Evolutionary conservation across 139 green algal species (phyloP).

Genomic region (Picochlorum sp.): DNA sequence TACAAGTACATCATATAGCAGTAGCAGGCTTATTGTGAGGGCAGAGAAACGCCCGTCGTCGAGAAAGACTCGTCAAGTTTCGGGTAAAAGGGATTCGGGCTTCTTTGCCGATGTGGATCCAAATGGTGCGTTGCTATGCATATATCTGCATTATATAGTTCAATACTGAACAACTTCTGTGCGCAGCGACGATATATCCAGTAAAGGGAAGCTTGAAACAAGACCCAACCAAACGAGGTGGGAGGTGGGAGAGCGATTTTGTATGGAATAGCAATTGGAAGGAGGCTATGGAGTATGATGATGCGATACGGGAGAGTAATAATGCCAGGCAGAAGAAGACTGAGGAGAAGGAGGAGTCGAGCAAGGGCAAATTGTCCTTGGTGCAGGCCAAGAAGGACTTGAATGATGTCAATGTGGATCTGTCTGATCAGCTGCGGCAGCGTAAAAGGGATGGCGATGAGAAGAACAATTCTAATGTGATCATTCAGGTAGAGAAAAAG

Average conservation of each 20-base stretch:
- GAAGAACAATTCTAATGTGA: neutral
- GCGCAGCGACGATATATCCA: constrained; percentile 22
- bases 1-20: no score
- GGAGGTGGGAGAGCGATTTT: constrained; percentile 69
- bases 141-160: neutral
- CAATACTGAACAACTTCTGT: neutral
- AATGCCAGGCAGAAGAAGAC: neutral
- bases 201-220: constrained; percentile 25
- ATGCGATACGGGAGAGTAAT: constrained; percentile 7
- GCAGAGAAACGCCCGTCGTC: neutral
- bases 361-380: constrained; percentile 21
- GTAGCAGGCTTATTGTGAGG: neutral
- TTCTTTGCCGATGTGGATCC: constrained; percentile 43
- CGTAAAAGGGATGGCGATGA: neutral
- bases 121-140: neutral
- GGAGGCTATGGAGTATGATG: constrained; percentile 37
- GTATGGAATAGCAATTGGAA: constrained; percentile 84
- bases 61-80: neutral
- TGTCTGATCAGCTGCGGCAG: constrained; percentile 40
- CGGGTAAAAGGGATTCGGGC: constrained; percentile 4
- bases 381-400: constrained; percentile 24
- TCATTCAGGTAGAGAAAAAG: neutral
- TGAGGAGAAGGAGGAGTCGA: neutral
- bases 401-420: constrained; percentile 58
- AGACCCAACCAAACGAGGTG: constrained; percentile 52